Evolutionary conservation across 2,329 filamentous ascomycete species (phyloP).

Genomic region (Xylaria sp.): DNA sequence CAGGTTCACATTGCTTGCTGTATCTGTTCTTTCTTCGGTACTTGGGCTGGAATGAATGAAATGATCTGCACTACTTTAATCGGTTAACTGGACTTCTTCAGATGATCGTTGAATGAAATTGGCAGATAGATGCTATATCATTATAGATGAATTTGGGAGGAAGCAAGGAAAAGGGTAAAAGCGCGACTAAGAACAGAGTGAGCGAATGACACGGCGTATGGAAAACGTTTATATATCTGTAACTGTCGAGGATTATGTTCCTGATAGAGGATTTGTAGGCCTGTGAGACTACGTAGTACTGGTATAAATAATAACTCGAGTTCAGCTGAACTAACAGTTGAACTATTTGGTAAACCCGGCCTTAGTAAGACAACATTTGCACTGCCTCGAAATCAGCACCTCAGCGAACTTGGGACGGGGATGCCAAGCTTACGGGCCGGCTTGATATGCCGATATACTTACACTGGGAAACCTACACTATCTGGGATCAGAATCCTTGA

Average conservation of each 20-base stretch:
- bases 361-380: background rate
- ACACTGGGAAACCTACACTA: background rate
- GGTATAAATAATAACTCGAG: too few relatives aligned
- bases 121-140: background rate
- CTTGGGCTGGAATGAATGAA: background rate
- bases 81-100: background rate
- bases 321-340: background rate
- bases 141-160: background rate
- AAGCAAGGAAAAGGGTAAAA: background rate
- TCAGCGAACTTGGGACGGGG: background rate
- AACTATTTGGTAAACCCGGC: conserved; percentile 10
- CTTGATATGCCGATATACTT: background rate
- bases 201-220: background rate
- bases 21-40: conserved; percentile 5
- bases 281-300: background rate
- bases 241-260: background rate
- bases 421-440: conserved; percentile 2
- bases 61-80: background rate
- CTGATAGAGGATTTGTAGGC: conserved; percentile 2
- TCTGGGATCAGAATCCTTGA: background rate
- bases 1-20: background rate
- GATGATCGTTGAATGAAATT: background rate
- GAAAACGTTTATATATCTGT: background rate
- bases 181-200: background rate
- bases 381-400: conserved; percentile 12